Evolutionary conservation across 331 rosid genomes (phyloP).

Genomic region (Saraca asoca): DNA sequence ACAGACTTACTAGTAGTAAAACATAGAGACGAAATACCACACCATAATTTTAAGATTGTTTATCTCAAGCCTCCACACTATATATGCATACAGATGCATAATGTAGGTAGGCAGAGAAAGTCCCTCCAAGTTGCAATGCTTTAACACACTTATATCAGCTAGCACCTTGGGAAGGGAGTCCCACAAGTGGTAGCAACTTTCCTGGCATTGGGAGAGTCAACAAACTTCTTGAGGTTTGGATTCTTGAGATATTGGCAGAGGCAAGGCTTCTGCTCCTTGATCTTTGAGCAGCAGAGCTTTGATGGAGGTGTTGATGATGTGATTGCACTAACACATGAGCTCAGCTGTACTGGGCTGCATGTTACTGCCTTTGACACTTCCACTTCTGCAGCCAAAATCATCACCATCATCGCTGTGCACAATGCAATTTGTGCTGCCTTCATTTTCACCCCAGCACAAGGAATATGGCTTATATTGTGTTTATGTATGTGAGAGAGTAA

Average conservation of each 20-base stretch:
- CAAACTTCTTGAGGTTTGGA: conserved; percentile 84
- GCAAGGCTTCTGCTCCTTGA: conserved; percentile 91
- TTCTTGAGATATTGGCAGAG: conserved; percentile 83
- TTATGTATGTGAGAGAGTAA: conserved; percentile 15
- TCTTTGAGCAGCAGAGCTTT: conserved; percentile 72
- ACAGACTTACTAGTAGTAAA: conserved; percentile 35
- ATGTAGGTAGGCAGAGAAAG: conserved; percentile 32
- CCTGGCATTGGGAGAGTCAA: conserved; percentile 84
- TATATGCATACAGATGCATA: conserved; percentile 36
- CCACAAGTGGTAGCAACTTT: conserved; percentile 87
- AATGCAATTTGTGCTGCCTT: conserved; percentile 59
- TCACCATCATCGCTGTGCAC: conserved; percentile 49
- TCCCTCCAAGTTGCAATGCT: conserved; percentile 17
- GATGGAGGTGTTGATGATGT: conserved; percentile 75
- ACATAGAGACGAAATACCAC: conserved; percentile 45
- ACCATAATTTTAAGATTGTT: conserved; percentile 34
- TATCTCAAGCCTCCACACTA: conserved; percentile 36
- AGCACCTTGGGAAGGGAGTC: conserved; percentile 84
- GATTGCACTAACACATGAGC: conserved; percentile 85
- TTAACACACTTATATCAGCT: too few relatives aligned
- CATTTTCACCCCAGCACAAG: conserved; percentile 57
- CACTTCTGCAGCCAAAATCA: conserved; percentile 45
- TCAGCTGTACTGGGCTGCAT: conserved; percentile 82
- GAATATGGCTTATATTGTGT: conserved; percentile 8
- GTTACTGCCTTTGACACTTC: conserved; percentile 65